Conservation (phyloP, 2,329 filamentous ascomycete species). For the Monilinia aucupariae region DNA sequence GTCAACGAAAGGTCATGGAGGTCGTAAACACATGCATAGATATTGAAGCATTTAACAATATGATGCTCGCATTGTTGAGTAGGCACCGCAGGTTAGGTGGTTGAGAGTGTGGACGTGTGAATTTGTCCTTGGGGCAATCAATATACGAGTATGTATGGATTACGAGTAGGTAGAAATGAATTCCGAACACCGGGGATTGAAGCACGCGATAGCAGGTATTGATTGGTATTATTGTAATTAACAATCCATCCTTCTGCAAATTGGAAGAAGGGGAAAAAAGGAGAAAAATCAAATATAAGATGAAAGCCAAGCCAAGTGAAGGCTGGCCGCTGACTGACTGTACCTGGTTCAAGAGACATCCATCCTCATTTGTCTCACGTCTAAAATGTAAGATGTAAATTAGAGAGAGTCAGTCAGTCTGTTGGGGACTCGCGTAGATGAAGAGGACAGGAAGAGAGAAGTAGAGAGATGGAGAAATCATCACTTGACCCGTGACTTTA, state of each 20-base stretch:
- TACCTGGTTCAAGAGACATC: not conserved
- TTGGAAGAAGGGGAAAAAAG: not conserved
- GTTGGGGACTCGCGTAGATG: no score
- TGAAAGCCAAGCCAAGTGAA: constrained; percentile 5
- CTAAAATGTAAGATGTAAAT: not conserved
- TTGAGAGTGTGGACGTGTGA: not conserved
- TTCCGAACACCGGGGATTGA: not conserved
- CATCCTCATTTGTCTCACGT: not conserved
- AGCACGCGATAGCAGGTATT: constrained; percentile 1
- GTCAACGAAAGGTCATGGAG: constrained; percentile 15
- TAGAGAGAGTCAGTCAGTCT: no score
- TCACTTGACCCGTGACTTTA: no score
- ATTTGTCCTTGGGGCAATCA: not conserved
- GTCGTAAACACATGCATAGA: constrained; percentile 2
- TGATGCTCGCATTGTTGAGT: no score
- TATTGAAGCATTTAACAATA: constrained; percentile 6
- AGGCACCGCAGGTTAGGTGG: no score
- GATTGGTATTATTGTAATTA: not conserved
- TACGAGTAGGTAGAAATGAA: not conserved
- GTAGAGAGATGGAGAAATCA: no score
- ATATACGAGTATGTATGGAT: not conserved
- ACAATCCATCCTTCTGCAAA: not conserved
- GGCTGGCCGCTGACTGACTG: not conserved
- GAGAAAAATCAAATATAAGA: not conserved
- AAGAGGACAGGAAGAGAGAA: no score